Evolutionary conservation across 805 yeast genomes (phyloP).

Genomic region (Yarrowia alimentaria): DNA sequence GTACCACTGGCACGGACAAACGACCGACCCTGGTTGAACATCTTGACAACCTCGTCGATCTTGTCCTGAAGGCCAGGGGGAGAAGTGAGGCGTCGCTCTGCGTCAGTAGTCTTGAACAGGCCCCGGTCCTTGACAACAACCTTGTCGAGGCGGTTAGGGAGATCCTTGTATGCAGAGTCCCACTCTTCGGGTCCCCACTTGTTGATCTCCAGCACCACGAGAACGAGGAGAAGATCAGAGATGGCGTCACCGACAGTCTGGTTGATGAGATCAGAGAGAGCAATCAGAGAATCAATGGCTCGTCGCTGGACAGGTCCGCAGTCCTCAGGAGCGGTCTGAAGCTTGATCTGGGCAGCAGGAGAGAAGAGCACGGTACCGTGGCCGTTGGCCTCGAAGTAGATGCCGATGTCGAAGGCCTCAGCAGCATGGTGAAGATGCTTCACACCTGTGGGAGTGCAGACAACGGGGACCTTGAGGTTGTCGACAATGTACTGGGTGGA

Average conservation of each 20-base stretch:
- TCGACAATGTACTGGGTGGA: slow-evolving; percentile 71
- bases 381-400: slow-evolving; percentile 98
- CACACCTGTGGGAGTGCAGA: slow-evolving; percentile 92
- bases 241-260: slow-evolving; percentile 99
- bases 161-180: slow-evolving; percentile 74
- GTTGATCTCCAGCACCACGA: slow-evolving; percentile 59
- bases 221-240: slow-evolving; percentile 80
- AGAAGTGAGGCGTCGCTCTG: slow-evolving; percentile 74
- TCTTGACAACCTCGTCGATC: slow-evolving; percentile 63
- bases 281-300: slow-evolving; percentile 54
- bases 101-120: slow-evolving; percentile 78
- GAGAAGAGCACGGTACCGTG: slow-evolving; percentile 94
- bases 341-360: slow-evolving; percentile 45
- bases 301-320: slow-evolving; percentile 46
- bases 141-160: slow-evolving; percentile 82
- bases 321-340: slow-evolving; percentile 43
- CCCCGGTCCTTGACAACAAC: slow-evolving; percentile 80
- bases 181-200: slow-evolving; percentile 63
- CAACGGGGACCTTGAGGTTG: slow-evolving; percentile 68
- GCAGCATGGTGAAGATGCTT: slow-evolving; percentile 95
- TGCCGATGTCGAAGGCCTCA: slow-evolving; percentile 78
- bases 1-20: slow-evolving; percentile 98
- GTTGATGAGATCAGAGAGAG: slow-evolving; percentile 72
- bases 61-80: slow-evolving; percentile 75
- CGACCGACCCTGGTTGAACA: slow-evolving; percentile 65